These are phyloP conservation scores for Pyrenophora teres DNA, from an alignment of 2,329 filamentous ascomycete species.

Conservation along the genomic window DNA sequence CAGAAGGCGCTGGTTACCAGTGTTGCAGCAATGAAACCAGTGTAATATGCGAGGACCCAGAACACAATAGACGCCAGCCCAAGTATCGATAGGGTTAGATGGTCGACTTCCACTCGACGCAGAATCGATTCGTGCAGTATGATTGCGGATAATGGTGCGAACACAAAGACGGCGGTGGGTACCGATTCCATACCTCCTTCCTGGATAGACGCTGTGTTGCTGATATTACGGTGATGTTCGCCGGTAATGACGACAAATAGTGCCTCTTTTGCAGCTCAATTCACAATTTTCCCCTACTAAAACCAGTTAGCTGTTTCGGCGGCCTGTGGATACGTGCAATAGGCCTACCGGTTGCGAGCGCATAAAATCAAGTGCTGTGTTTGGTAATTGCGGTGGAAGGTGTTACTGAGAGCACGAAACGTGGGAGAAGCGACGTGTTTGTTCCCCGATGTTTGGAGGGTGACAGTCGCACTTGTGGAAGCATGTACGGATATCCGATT, in stretches of 20 bases:
- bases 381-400: background rate
- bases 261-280: background rate
- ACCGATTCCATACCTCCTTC: slow-evolving; percentile 13
- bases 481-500: slow-evolving; percentile 2
- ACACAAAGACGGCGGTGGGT: slow-evolving; percentile 2
- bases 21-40: slow-evolving; percentile 12
- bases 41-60: slow-evolving; percentile 14
- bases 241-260: background rate
- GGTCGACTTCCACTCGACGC: slow-evolving; percentile 23
- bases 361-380: background rate
- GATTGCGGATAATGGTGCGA: slow-evolving; percentile 16
- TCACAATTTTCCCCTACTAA: background rate
- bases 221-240: background rate
- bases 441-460: background rate
- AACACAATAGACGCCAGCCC: slow-evolving; percentile 14
- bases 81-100: slow-evolving; percentile 20
- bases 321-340: background rate
- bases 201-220: background rate
- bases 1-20: slow-evolving; percentile 20
- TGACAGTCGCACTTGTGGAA: slow-evolving; percentile 5
- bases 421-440: slow-evolving; percentile 6
- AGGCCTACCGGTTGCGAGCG: background rate
- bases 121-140: slow-evolving; percentile 22
- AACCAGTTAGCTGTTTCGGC: background rate
- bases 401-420: slow-evolving; percentile 10